Conservation (phyloP, 257 asterid species). For the Solanum chaucha region DNA sequence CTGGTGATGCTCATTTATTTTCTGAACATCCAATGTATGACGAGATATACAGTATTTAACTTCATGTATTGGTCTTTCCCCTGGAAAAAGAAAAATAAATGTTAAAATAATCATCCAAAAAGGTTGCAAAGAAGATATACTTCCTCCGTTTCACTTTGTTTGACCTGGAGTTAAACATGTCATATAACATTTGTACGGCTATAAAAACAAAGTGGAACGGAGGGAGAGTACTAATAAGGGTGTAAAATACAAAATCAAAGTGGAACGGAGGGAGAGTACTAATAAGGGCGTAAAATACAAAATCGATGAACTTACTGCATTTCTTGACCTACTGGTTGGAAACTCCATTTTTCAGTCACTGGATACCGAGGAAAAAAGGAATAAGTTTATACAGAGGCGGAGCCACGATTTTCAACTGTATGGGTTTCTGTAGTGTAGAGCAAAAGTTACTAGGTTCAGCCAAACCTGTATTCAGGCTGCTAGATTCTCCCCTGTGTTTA, state of each 20-base stretch:
- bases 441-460: background rate
- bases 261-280: background rate
- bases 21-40: background rate
- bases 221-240: background rate
- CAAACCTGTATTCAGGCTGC: background rate
- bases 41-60: background rate
- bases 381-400: background rate
- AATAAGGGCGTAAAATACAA: background rate
- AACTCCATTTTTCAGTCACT: too few species aligned
- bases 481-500: background rate
- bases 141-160: background rate
- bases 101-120: background rate
- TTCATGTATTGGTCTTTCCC: background rate
- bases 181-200: background rate
- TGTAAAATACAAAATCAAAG: background rate
- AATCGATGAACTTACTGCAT: background rate
- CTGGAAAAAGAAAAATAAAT: background rate
- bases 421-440: background rate
- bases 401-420: background rate
- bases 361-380: background rate
- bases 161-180: background rate
- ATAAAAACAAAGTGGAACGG: background rate
- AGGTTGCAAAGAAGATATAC: background rate
- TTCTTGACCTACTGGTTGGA: background rate
- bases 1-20: background rate